Evolutionary conservation across 495 filamentous ascomycete genomes (phyloP).

Genomic region (Trichoderma orchidacearum): DNA sequence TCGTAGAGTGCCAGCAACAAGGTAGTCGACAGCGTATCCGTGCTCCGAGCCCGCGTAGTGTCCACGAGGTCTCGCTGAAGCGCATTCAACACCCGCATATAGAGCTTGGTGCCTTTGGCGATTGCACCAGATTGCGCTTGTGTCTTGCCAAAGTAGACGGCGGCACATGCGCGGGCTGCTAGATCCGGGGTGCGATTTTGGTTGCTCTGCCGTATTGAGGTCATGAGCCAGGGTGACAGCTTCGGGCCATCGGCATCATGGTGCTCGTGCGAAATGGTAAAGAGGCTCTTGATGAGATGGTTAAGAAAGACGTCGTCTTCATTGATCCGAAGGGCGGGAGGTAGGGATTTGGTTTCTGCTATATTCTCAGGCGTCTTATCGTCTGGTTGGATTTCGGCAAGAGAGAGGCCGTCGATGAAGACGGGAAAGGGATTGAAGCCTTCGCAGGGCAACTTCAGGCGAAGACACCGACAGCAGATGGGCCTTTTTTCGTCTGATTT

Average conservation of each 20-base stretch:
- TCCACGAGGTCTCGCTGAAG: neutral
- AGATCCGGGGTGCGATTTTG: neutral
- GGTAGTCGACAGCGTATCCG: neutral
- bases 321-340: neutral
- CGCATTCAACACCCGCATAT: neutral
- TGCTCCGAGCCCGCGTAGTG: neutral
- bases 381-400: neutral
- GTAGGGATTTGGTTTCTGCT: neutral
- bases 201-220: neutral
- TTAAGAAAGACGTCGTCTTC: neutral
- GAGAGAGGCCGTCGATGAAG: neutral
- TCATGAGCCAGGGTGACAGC: neutral
- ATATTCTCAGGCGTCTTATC: neutral
- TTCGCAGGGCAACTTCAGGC: neutral
- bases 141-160: neutral
- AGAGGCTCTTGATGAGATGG: neutral
- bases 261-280: neutral
- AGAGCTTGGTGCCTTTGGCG: neutral
- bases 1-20: neutral
- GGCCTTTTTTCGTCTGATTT: neutral
- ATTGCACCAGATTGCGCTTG: neutral
- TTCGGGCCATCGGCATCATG: neutral
- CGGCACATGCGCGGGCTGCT: neutral
- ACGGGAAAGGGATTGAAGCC: neutral
- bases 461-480: neutral